Conservation (phyloP, 352 stramenopile genomes). For the Globisporangium alternatum region DNA sequence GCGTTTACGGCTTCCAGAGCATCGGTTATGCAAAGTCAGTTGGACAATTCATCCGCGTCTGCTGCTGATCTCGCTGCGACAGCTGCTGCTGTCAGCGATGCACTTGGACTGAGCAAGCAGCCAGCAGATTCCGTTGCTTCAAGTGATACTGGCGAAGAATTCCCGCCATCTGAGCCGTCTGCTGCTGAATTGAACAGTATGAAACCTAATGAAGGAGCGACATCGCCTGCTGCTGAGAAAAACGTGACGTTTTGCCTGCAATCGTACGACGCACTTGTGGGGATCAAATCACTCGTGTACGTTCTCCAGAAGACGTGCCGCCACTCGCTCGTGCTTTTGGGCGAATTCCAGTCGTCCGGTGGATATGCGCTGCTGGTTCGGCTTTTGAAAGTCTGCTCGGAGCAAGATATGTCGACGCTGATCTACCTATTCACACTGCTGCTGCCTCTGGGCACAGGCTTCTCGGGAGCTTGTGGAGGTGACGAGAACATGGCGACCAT, state of each 20-base stretch:
- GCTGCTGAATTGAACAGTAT: background rate
- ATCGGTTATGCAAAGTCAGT: background rate
- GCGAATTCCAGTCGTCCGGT: constrained; percentile 61
- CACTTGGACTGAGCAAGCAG: constrained; percentile 46
- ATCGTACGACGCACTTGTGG: constrained; percentile 47
- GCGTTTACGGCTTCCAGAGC: constrained; percentile 8
- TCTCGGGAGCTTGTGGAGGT: constrained; percentile 29
- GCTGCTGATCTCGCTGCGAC: constrained; percentile 10
- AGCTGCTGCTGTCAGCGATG: constrained; percentile 60
- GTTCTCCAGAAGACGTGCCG: constrained; percentile 63
- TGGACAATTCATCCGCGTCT: background rate
- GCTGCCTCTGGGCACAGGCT: constrained; percentile 54
- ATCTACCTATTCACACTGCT: constrained; percentile 55
- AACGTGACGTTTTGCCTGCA: constrained; percentile 29
- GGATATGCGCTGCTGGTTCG: constrained; percentile 54
- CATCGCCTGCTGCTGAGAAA: constrained; percentile 1
- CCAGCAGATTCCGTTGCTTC: background rate
- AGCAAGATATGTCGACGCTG: constrained; percentile 38
- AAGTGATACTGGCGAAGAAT: background rate
- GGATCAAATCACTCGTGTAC: constrained; percentile 51
- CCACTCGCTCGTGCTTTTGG: constrained; percentile 57
- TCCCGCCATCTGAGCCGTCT: background rate
- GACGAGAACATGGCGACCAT: constrained; percentile 40
- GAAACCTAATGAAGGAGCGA: background rate
- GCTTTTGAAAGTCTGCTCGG: constrained; percentile 38